Evolutionary conservation across 345 rosid genomes (phyloP), one percentile per base, ranked within the genome.

Genomic region (Cardiospermum halicacabum): DNA sequence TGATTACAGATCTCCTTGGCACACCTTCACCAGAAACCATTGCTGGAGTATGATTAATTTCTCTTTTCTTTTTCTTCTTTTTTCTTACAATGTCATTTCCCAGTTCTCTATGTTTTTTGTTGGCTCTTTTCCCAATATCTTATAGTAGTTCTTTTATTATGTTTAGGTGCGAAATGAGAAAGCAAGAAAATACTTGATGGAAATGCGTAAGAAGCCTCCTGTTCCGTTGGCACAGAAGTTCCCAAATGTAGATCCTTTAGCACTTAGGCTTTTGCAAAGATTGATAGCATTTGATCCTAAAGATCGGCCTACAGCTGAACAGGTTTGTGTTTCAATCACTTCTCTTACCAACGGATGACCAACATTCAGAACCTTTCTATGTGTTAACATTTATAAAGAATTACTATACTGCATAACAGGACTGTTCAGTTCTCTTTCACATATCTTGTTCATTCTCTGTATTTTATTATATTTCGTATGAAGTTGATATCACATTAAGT

Each of bases 1-100:
- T 95, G 81, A 95, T 95, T 57, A 95, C 99, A 4, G 89, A 91
- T 78, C 96, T 95, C 70, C 95, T 95, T 60, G 99, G 99, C 57
- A 91, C 91, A 56, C 99, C 97, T 56, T 72, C 93, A 61, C 58
- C 69, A 22, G 99, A 95, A 74, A 87, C 96, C 56, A 77, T 95
- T 66, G 78, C 89, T n/a, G 93, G 87, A 59, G 99, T 95, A 83
- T 51, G 87, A 43, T 45, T n/a, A 56, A 64, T 64, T 26, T 53
- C 15, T 75, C 31, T 34, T 30, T 72, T 30, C n/a, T n/a, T 61
- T 25, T 74, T 31, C 36, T 15, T 58, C 11, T 34, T 16, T 26
- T 9, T 24, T 25, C n/a, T 45, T 45, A 56, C 16, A 0, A 25
- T 54, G 39, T 58, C 55, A 25, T 40, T 50, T 58, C 12, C 10